Evolutionary conservation across 441 rosid genomes (phyloP).

Genomic region (Syzygium malaccense): DNA sequence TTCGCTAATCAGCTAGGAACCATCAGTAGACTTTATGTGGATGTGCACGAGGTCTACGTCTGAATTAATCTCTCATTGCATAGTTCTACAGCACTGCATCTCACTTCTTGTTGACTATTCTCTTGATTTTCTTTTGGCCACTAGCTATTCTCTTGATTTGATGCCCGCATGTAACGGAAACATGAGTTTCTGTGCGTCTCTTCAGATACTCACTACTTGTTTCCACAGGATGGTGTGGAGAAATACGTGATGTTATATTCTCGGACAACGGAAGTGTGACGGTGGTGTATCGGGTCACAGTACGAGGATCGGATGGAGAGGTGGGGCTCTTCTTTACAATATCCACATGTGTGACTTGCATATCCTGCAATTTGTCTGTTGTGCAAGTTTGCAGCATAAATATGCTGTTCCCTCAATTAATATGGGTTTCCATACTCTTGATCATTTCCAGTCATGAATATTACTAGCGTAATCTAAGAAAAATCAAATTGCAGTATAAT

Average conservation of each 20-base stretch:
- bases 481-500: background rate
- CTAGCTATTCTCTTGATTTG: background rate
- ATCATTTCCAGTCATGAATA: background rate
- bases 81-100: background rate
- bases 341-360: background rate
- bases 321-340: slow-evolving; percentile 23
- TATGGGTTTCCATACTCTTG: background rate
- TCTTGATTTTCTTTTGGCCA: background rate
- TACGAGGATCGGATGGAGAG: slow-evolving; percentile 97
- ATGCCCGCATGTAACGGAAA: background rate
- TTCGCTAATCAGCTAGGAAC: background rate
- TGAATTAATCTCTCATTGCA: background rate
- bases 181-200: background rate
- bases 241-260: slow-evolving; percentile 91
- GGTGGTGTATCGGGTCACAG: slow-evolving; percentile 86
- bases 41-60: background rate
- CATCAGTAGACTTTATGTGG: background rate
- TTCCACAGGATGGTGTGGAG: slow-evolving; percentile 92
- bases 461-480: background rate
- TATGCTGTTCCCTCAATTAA: background rate
- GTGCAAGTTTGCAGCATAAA: background rate
- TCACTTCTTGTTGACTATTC: background rate
- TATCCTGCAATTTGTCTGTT: background rate
- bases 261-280: slow-evolving; percentile 83
- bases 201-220: background rate